Conservation (phyloP, 2,329 filamentous ascomycete genomes). For the Alternaria atra region DNA sequence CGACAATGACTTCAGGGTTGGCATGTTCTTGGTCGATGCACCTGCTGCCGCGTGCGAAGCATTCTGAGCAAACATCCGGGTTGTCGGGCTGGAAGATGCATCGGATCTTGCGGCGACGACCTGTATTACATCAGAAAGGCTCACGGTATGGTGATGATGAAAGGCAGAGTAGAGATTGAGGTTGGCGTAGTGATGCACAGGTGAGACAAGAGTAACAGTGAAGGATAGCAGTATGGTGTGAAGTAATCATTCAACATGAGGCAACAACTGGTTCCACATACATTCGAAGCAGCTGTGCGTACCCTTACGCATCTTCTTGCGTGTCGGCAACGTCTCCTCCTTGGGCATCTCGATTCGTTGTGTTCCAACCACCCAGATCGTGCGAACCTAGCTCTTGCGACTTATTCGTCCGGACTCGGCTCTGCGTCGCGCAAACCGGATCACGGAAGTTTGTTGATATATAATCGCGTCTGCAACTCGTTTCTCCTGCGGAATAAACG, state of each 20-base stretch:
- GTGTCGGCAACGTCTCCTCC: constrained; percentile 43
- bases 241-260: constrained; percentile 9
- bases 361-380: constrained; percentile 14
- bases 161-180: constrained; percentile 3
- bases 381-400: constrained; percentile 18
- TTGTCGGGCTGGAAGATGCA: constrained; percentile 56
- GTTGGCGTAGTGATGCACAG: constrained; percentile 10
- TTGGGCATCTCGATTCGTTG: constrained; percentile 45
- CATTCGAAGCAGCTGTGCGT: constrained; percentile 57
- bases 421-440: constrained; percentile 11
- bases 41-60: constrained; percentile 54
- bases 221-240: constrained; percentile 6
- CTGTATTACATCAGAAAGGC: constrained; percentile 43
- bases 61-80: constrained; percentile 55
- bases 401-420: constrained; percentile 31
- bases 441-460: constrained; percentile 14
- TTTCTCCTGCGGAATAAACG: not conserved
- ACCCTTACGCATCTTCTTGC: constrained; percentile 56
- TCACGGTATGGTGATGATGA: not conserved
- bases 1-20: constrained; percentile 51
- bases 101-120: constrained; percentile 60
- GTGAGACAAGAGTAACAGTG: constrained; percentile 6
- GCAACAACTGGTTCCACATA: constrained; percentile 38
- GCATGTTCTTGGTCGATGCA: constrained; percentile 59
- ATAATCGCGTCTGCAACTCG: constrained; percentile 5